Evolutionary conservation across 2,329 filamentous ascomycete genomes (phyloP).

Genomic region (Didymosphaeria variabile): DNA sequence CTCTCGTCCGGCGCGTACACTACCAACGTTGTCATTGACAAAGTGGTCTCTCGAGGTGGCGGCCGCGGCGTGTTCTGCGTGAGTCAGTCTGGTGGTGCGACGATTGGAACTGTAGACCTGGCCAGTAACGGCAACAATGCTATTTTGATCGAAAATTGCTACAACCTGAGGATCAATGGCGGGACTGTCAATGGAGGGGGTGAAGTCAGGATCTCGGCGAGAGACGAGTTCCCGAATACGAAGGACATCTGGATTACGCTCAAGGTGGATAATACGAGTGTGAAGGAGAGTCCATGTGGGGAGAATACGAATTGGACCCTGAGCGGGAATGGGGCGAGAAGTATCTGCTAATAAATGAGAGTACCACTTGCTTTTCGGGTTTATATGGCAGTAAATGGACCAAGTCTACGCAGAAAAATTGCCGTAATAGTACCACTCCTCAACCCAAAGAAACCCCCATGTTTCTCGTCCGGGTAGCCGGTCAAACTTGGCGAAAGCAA

Average conservation of each 20-base stretch:
- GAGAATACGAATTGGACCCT: slow-evolving; percentile 62
- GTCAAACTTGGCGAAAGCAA: too few species aligned
- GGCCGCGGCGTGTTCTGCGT: slow-evolving; percentile 68
- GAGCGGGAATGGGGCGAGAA: slow-evolving; percentile 53
- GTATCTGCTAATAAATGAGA: slow-evolving; percentile 26
- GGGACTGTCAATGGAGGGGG: slow-evolving; percentile 65
- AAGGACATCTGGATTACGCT: slow-evolving; percentile 61
- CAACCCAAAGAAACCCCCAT: too few species aligned
- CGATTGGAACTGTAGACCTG: slow-evolving; percentile 61
- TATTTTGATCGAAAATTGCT: slow-evolving; percentile 68
- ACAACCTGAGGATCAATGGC: slow-evolving; percentile 61
- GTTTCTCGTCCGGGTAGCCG: too few species aligned
- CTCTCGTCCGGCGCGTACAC: slow-evolving; percentile 59
- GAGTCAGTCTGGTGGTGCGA: slow-evolving; percentile 63
- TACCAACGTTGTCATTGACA: slow-evolving; percentile 63
- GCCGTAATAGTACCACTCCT: too few species aligned
- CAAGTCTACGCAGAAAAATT: too few species aligned
- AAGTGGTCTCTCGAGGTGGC: slow-evolving; percentile 64
- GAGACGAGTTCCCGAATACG: slow-evolving; percentile 64
- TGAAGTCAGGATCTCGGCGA: slow-evolving; percentile 63
- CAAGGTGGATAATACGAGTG: slow-evolving; percentile 60
- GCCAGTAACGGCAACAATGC: slow-evolving; percentile 65
- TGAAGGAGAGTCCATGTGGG: slow-evolving; percentile 64
- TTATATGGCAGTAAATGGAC: too few species aligned
- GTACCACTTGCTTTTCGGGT: too few species aligned